These are phyloP conservation scores for Graphiopsis chlorocephala DNA, from an alignment of 2,329 filamentous ascomycete genomes.

Conservation along the genomic window DNA sequence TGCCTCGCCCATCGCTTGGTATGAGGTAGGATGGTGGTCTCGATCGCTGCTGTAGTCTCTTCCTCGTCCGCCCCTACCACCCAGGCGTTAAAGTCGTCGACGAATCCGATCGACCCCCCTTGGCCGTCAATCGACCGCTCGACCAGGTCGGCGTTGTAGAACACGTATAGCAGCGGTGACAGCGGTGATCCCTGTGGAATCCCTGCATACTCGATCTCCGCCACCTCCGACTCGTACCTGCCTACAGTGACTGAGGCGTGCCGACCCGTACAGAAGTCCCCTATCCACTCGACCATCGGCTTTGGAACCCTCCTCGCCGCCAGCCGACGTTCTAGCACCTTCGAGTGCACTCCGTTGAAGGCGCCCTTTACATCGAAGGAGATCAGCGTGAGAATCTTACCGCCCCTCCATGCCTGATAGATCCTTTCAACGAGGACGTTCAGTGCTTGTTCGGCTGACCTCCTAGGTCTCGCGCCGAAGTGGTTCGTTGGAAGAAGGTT, in stretches of 20 bases:
- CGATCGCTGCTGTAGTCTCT: neutral
- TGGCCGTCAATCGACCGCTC: constrained; percentile 12
- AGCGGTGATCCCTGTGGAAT: constrained; percentile 34
- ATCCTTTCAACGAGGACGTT: too few species aligned
- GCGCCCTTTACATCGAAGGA: too few species aligned
- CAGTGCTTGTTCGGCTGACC: too few species aligned
- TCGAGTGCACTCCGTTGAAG: too few species aligned
- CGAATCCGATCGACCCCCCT: constrained; percentile 19
- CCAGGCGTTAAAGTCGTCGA: constrained; percentile 12
- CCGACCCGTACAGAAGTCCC: too few species aligned
- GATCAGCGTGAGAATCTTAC: too few species aligned
- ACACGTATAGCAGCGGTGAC: constrained; percentile 35
- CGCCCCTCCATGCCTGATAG: too few species aligned
- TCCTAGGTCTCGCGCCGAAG: too few species aligned
- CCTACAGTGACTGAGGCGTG: neutral
- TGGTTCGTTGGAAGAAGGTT: too few species aligned
- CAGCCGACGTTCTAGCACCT: too few species aligned
- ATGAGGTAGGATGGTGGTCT: neutral
- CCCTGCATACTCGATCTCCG: constrained; percentile 17
- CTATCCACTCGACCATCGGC: too few species aligned
- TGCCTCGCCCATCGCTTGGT: neutral
- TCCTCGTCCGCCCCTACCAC: neutral
- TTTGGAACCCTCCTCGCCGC: too few species aligned
- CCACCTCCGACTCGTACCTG: neutral
- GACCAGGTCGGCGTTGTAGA: constrained; percentile 29